Percentiles rank a stretch among this genome's conserved stretches.
Conservation (phyloP, 371 early-diverging fungal species). For the Zopfochytrium polystomum region DNA sequence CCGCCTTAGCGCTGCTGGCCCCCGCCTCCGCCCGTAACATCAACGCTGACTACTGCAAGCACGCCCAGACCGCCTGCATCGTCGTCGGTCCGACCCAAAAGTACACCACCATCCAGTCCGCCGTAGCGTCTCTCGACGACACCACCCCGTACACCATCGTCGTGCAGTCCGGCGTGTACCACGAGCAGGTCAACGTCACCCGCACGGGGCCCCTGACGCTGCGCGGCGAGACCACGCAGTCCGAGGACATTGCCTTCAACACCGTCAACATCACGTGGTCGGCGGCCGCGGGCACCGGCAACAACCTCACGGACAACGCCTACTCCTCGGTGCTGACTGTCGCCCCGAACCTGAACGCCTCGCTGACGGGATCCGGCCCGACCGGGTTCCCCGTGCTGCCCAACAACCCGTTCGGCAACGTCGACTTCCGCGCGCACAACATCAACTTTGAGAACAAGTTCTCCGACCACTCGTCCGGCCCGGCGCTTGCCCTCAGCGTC, state of each 20-base stretch:
- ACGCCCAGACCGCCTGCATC: not conserved
- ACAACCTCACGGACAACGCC: slow-evolving; percentile 4
- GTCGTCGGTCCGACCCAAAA: not conserved
- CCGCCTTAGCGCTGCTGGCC: too few species aligned
- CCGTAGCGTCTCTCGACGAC: slow-evolving; percentile 12
- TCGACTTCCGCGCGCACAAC: slow-evolving; percentile 9
- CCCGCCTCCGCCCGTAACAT: too few species aligned
- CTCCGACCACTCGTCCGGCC: not conserved
- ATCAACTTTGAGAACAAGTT: not conserved
- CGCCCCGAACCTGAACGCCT: slow-evolving; percentile 2
- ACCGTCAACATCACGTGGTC: slow-evolving; percentile 11
- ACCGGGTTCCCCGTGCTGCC: slow-evolving; percentile 7
- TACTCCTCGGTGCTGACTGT: slow-evolving; percentile 4
- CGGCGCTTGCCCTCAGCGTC: not conserved
- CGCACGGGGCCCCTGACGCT: slow-evolving; percentile 6
- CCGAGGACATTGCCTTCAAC: slow-evolving; percentile 5
- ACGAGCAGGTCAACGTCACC: slow-evolving; percentile 20
- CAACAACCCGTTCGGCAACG: not conserved
- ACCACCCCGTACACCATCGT: slow-evolving; percentile 4
- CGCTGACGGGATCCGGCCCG: slow-evolving; percentile 8
- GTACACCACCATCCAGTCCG: slow-evolving; percentile 6
- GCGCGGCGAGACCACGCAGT: slow-evolving; percentile 7
- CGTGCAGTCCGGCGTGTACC: slow-evolving; percentile 14
- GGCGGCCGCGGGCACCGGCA: not conserved
- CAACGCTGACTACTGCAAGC: not conserved